Evolutionary conservation across 2,329 filamentous ascomycete species (phyloP).

Genomic region (Emericellopsis cladophorae): DNA sequence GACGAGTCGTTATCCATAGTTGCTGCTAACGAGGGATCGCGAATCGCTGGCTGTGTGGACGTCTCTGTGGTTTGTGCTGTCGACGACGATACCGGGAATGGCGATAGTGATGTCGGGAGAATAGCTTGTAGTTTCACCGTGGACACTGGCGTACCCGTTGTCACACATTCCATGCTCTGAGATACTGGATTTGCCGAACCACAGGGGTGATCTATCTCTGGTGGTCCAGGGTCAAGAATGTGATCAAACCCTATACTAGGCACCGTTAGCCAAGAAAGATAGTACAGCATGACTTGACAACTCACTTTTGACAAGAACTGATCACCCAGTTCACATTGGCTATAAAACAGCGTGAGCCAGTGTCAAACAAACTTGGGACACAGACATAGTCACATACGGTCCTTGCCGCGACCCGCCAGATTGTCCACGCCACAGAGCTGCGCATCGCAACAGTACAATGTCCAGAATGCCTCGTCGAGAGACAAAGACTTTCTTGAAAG

Average conservation of each 20-base stretch:
- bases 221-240: conserved; percentile 13
- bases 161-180: too few species aligned
- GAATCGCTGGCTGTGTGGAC: conserved; percentile 6
- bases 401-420: conserved; percentile 18
- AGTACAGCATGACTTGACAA: too few species aligned
- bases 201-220: conserved; percentile 3
- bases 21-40: conserved; percentile 7
- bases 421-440: conserved; percentile 33
- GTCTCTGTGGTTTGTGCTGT: conserved; percentile 5
- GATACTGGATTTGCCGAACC: too few species aligned
- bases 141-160: too few species aligned
- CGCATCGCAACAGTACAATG: conserved; percentile 39
- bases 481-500: conserved; percentile 12
- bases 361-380: conserved; percentile 5
- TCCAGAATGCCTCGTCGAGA: conserved; percentile 20
- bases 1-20: conserved; percentile 4
- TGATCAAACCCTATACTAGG: conserved; percentile 11
- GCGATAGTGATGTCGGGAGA: too few species aligned
- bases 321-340: conserved; percentile 39
- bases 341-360: conserved; percentile 9
- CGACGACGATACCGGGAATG: not conserved
- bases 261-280: not conserved
- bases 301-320: conserved; percentile 37
- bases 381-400: conserved; percentile 19
- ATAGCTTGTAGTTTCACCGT: too few species aligned